Evolutionary conservation across 2,329 filamentous ascomycete species (phyloP), one percentile per base, ranked within the genome.

Genomic region (Botrytis sinoallii): DNA sequence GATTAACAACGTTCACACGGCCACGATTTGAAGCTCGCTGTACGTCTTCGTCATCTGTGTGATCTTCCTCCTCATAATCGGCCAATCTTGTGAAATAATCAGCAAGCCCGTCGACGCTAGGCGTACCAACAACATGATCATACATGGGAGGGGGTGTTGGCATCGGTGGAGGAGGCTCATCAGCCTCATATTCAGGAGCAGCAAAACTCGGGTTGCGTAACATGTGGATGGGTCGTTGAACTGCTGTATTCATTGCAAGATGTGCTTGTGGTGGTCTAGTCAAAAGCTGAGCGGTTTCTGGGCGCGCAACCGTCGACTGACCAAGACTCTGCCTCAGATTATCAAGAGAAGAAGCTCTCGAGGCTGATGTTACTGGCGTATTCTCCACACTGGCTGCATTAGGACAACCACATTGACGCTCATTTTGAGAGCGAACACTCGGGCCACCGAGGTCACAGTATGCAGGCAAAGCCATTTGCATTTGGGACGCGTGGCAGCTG

Each of bases 131-230:
- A 71, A 92, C 89, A 44, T 85, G 86, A 70, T 91, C 88, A 78
- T 93, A 93, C 63, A 89, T 86, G 16, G 91, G 91, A 16, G 91
- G 91, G 14, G 91, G 91, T 1, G 91, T 93, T 73, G 90, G 91
- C 2, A 92, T 83, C 2, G 90, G 89, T 73, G 91, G 91, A 3
- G 91, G 91, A 7, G 91, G 90, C 29, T 89, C 85, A 65, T 92
- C 88, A 29, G 91, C 90, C 75, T 92, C 89, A 78, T 93, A 93
- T 0, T 90, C 85, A 8, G 91, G 91, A 22, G 91, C 91, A 68
- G 91, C 91, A 81, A 90, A 93, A 0, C 90, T 92, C 3, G 91
- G 91, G 10, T 86, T 85, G 60, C 91, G 88, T 42, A 93, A 83
- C 42, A 93, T 85, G 80, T 93, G 91, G 75, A 93, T 92, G 63